Evolutionary conservation across 352 stramenopile species (phyloP).

Genomic region (Thraustochytrium sp.): DNA sequence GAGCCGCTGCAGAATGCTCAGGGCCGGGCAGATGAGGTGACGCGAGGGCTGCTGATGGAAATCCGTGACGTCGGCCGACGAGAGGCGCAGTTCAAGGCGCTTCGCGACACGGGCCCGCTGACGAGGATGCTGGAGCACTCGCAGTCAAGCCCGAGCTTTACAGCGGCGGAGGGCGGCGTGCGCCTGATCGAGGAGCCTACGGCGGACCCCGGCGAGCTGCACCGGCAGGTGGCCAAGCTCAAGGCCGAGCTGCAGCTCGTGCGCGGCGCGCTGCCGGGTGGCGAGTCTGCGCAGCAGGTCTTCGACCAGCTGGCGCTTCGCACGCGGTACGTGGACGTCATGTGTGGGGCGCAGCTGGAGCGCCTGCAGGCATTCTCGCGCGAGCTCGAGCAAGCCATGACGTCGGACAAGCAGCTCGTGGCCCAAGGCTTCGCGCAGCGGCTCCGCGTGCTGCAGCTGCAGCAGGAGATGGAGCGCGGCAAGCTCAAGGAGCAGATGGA

Average conservation of each 20-base stretch:
- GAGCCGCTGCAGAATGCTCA: no score
- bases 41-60: no score
- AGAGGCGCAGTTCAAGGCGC: no score
- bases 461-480: not conserved
- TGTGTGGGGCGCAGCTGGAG: not conserved
- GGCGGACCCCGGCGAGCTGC: not conserved
- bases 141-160: no score
- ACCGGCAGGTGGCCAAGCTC: not conserved
- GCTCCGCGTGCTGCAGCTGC: not conserved
- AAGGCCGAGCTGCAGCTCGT: not conserved
- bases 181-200: not conserved
- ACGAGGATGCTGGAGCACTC: no score
- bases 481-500: not conserved
- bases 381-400: not conserved
- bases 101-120: no score
- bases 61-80: no score
- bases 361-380: slow-evolving; percentile 12
- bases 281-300: not conserved
- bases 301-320: slow-evolving; percentile 11
- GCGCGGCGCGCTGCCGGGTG: not conserved
- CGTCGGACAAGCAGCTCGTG: not conserved
- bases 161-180: not conserved
- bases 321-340: not conserved
- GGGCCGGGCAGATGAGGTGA: no score
- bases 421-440: not conserved